Evolutionary conservation across 257 asterid species (phyloP).

Genomic region (Rauvolfia tetraphylla): DNA sequence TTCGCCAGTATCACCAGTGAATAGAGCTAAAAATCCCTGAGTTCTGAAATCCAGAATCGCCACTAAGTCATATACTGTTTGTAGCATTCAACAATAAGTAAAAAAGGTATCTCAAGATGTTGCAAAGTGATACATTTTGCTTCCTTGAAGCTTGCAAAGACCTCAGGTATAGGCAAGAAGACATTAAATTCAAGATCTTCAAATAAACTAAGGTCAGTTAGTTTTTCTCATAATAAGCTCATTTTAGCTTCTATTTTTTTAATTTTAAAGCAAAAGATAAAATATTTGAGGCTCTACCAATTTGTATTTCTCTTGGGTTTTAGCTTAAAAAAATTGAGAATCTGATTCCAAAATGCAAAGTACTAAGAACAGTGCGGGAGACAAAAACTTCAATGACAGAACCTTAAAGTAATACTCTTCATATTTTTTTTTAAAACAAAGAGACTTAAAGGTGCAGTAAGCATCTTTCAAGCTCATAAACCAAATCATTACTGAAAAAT

Average conservation of each 20-base stretch:
- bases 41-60: slow-evolving; percentile 46
- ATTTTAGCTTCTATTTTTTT: not conserved
- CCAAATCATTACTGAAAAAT: not conserved
- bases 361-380: not conserved
- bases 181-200: not conserved
- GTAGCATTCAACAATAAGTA: not conserved
- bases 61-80: not conserved
- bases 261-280: not conserved
- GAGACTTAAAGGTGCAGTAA: not conserved
- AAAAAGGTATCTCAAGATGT: not conserved
- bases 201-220: not conserved
- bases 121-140: not conserved
- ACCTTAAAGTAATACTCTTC: too few relatives aligned
- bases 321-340: too few relatives aligned
- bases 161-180: not conserved
- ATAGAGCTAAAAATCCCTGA: slow-evolving; percentile 82
- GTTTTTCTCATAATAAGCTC: not conserved
- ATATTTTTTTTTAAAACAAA: too few relatives aligned
- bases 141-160: not conserved
- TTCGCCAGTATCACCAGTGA: slow-evolving; percentile 85
- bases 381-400: not conserved
- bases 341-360: not conserved
- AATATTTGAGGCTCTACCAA: too few relatives aligned
- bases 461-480: not conserved
- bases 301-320: too few relatives aligned